Percentiles rank a stretch among this genome's conserved stretches.
These are phyloP conservation scores for Lasiodiplodia sp. DNA, from an alignment of 2,329 filamentous ascomycete species.

Conservation along the genomic window DNA sequence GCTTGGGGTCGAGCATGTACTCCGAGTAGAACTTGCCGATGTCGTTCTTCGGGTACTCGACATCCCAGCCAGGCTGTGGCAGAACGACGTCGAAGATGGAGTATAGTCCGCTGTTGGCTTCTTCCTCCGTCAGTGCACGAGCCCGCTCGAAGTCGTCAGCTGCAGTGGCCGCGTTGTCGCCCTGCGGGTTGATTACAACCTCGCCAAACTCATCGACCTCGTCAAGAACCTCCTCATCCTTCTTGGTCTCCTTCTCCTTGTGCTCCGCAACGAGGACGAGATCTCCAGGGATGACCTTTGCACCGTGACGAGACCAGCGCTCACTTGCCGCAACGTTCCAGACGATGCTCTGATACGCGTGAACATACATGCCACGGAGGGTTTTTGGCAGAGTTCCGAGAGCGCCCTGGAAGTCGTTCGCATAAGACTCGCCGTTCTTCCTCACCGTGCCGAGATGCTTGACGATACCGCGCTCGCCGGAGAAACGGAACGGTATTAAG, in stretches of 20 bases:
- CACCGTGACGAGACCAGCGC: conserved; percentile 78
- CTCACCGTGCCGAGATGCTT: conserved; percentile 69
- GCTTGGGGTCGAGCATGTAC: conserved; percentile 78
- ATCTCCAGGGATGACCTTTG: conserved; percentile 81
- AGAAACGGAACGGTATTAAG: conserved; percentile 79
- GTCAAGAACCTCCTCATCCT: conserved; percentile 36
- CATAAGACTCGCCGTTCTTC: conserved; percentile 42
- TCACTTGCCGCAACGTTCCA: conserved; percentile 89
- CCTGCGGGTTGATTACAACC: conserved; percentile 67
- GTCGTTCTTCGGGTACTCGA: conserved; percentile 83
- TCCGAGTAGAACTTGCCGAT: conserved; percentile 83
- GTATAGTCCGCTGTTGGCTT: conserved; percentile 78
- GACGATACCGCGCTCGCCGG: conserved; percentile 80
- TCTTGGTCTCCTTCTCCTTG: conserved; percentile 51
- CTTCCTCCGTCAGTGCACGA: conserved; percentile 75
- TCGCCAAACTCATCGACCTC: conserved; percentile 69
- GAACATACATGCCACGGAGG: conserved; percentile 91
- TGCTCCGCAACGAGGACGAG: conserved; percentile 74
- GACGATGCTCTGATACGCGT: conserved; percentile 93
- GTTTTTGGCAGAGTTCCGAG: conserved; percentile 81
- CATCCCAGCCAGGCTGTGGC: conserved; percentile 89
- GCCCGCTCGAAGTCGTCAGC: conserved; percentile 72
- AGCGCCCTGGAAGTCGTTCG: conserved; percentile 79
- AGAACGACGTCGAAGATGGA: conserved; percentile 88
- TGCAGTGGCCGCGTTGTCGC: conserved; percentile 62